Evolutionary conservation across 1,284 basidiomycete genomes (phyloP).

Genomic region (Coniophora puteana): DNA sequence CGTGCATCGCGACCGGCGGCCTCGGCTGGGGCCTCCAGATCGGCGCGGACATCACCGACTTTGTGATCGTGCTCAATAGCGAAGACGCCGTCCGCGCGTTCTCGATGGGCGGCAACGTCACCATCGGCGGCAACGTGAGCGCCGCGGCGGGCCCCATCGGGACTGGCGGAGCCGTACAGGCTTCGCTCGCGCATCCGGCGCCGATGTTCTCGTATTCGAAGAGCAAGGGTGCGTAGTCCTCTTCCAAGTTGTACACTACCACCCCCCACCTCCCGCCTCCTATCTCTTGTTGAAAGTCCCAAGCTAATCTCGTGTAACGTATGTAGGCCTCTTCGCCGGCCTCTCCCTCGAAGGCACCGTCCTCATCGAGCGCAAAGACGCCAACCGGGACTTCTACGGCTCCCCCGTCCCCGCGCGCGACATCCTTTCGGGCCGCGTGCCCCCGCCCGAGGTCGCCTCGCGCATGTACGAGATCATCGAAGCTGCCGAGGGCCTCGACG

Average conservation of each 20-base stretch:
- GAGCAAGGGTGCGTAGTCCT: conserved; percentile 69
- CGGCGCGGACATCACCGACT: conserved; percentile 86
- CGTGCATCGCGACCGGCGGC: conserved; percentile 96
- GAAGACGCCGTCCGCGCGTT: conserved; percentile 96
- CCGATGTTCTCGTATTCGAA: conserved; percentile 98
- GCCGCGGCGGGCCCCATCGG: conserved; percentile 92
- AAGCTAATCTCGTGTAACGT: conserved; percentile 6
- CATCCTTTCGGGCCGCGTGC: conserved; percentile 89
- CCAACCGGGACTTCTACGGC: conserved; percentile 94
- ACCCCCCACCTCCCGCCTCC: conserved; percentile 1
- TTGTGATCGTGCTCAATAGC: conserved; percentile 93
- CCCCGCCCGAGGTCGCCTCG: conserved; percentile 94
- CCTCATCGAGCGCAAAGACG: conserved; percentile 93
- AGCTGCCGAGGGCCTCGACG: conserved; percentile 77
- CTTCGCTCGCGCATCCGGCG: conserved; percentile 86
- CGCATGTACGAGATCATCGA: conserved; percentile 95
- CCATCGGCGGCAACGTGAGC: conserved; percentile 86
- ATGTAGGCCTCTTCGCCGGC: conserved; percentile 88
- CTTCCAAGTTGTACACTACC: background rate
- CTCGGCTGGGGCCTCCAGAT: conserved; percentile 96
- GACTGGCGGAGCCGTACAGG: conserved; percentile 89
- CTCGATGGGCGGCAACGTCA: conserved; percentile 93
- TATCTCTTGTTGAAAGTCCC: conserved; percentile 4
- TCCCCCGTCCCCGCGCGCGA: conserved; percentile 86
- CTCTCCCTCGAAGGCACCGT: conserved; percentile 93